Base-by-base conservation (phyloP, 441 rosid species). In the Corymbia citriodora region DNA sequence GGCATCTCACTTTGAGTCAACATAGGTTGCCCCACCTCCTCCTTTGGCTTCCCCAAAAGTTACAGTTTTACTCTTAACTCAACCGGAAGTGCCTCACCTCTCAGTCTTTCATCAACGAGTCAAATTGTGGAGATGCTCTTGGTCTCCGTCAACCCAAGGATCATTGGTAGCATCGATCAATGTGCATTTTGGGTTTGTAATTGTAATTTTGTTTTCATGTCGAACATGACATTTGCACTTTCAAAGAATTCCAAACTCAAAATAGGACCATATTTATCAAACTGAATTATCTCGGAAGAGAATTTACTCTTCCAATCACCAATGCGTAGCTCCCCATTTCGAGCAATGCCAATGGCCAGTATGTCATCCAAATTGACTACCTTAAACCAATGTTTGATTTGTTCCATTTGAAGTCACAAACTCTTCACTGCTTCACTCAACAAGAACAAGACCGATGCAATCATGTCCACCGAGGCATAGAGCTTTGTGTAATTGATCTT, bases 181-280 rank as follows among this genome's bases (percentile, higher is more conserved):
- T 2, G 3, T 7, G n/a, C 7, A 59, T 59, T 4, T 4, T 25
- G n/a, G 63, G 14, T 59, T 17, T n/a, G 7, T 25, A 29, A 59
- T 59, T 10, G 25, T 25, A 1, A 59, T 59, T 59, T 57, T 57
- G 0, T 21, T 57, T 27, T 57, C 21, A 11, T 57, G 25, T 21
- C 6, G n/a, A 10, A 25, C n/a, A 5, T 1, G 3, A 0, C n/a
- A 25, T 25, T 10, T 14, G 0, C 0, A 6, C n/a, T 59, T 23
- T 59, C 12, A 25, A 59, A 25, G 10, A 59, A 59, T 59, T 59
- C 65, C n/a, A 59, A 59, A 59, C 65, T 10, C 65, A 59, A 25
- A 59, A 10, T 59, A 59, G 25, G 0, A 25, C 25, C n/a, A 59
- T 59, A 13, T 59, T 59, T 13, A 4, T 59, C 13, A 59, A 25